Evolutionary conservation across 2,329 filamentous ascomycete species (phyloP), one percentile per base, ranked within the genome.

Genomic region (Graphilbum ipis-grandicollis): DNA sequence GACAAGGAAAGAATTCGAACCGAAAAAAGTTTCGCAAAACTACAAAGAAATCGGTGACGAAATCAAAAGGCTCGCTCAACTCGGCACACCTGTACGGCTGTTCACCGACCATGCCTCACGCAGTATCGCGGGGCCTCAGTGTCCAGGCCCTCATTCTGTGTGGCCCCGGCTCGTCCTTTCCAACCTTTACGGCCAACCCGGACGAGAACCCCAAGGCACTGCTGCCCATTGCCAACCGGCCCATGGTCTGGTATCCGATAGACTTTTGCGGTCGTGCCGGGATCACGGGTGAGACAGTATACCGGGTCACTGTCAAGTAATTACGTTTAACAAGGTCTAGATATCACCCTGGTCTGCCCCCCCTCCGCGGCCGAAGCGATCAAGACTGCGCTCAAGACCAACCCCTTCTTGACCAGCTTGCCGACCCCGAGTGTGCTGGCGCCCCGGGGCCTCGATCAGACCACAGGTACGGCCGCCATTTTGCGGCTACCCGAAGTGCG

Each of bases 161-260:
- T 52, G 82, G 82, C 4, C 82, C 82, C 19, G 82, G 82, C 38
- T 81, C 78, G 9, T 85, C 79, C 0, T 79, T 90, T 46, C 75
- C 79, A 33, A 88, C 82, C 1, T 88, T 90, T 53, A 86, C 80
- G 2, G 76, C 79, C 3, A 82, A 77, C 43, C 78, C 81, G 5
- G 75, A 79, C 56, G 78, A 86, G 51, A 76, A 81, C 42, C 81
- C 82, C 9, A 90, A 90, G 57, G 81, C 82, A 9, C 68, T 90
- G 18, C 59, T 90, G 8, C 82, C 82, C 6, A 79, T 90, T 41
- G 82, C 82, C 26, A 90, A 90, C 54, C 61, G 82, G 46, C 82
- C 82, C 1, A 90, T 90, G 82, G 77, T 90, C 33, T 88, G 83
- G 79, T 90, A 90, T 53, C 77, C 82, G 6, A 70, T 90, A 30